Percentiles rank a stretch among this genome's conserved stretches.
phyloP scores from a whole-genome alignment of 2,329 filamentous ascomycete genomes.

The Grosmannia huntii region DNA sequence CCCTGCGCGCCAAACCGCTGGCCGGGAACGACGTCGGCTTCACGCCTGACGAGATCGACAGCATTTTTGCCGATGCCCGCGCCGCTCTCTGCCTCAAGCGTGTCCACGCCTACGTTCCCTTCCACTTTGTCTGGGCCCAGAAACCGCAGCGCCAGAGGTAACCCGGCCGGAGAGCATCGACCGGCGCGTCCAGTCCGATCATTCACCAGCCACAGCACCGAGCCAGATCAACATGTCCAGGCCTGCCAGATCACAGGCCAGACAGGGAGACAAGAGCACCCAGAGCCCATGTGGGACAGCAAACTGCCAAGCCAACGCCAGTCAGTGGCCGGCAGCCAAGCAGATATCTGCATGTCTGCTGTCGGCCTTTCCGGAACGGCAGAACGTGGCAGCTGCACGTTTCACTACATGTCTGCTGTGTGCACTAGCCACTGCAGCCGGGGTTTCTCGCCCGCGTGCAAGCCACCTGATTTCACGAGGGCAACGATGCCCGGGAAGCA shows the following conservation, averaged over 20 bases:
- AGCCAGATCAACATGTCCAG: background rate
- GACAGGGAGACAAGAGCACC: too few relatives aligned
- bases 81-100: constrained; percentile 20
- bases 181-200: background rate
- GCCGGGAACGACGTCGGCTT: constrained; percentile 23
- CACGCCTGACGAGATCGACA: constrained; percentile 18
- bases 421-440: too few relatives aligned
- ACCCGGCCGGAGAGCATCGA: background rate
- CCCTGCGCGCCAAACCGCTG: constrained; percentile 28
- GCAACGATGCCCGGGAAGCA: background rate
- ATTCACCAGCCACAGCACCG: background rate
- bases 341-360: too few relatives aligned
- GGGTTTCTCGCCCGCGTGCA: too few relatives aligned
- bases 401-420: too few relatives aligned
- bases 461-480: too few relatives aligned
- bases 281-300: too few relatives aligned
- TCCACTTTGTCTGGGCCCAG: constrained; percentile 29
- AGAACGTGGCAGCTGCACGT: too few relatives aligned
- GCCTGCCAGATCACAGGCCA: too few relatives aligned
- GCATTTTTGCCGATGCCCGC: constrained; percentile 19
- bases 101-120: constrained; percentile 30
- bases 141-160: constrained; percentile 18
- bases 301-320: too few relatives aligned
- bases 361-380: too few relatives aligned
- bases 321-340: too few relatives aligned